Evolutionary conservation across 306 rosid genomes (phyloP).

Genomic region (Cucumis sativus): DNA sequence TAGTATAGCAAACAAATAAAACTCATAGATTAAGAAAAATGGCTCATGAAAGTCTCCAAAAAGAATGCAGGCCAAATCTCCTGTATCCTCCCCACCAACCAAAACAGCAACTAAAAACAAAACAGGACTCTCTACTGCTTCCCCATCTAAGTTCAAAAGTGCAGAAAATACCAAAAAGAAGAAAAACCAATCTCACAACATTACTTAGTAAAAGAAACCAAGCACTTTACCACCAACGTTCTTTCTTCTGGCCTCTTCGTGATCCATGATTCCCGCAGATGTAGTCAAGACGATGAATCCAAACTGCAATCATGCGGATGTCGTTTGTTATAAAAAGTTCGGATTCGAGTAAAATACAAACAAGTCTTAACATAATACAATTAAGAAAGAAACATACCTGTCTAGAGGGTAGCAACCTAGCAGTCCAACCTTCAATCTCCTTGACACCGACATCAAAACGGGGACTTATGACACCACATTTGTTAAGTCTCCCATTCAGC

Average conservation of each 20-base stretch:
- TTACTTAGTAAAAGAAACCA: constrained; percentile 40
- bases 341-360: background rate
- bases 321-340: background rate
- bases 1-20: background rate
- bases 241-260: constrained; percentile 49
- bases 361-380: background rate
- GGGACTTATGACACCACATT: constrained; percentile 60
- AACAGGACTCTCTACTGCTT: background rate
- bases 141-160: constrained; percentile 6
- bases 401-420: constrained; percentile 53
- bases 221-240: constrained; percentile 54
- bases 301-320: constrained; percentile 15
- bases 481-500: constrained; percentile 50
- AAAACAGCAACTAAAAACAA: constrained; percentile 1
- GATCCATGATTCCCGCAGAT: constrained; percentile 53
- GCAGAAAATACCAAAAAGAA: background rate
- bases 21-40: background rate
- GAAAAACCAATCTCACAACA: background rate
- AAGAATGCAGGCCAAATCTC: constrained; percentile 4
- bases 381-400: constrained; percentile 21
- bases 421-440: constrained; percentile 60
- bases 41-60: background rate
- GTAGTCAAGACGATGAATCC: constrained; percentile 45
- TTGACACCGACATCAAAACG: constrained; percentile 58
- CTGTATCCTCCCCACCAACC: constrained; percentile 3